Evolutionary conservation across 2,329 filamentous ascomycete genomes (phyloP).

Genomic region (Aspergillus floridensis): DNA sequence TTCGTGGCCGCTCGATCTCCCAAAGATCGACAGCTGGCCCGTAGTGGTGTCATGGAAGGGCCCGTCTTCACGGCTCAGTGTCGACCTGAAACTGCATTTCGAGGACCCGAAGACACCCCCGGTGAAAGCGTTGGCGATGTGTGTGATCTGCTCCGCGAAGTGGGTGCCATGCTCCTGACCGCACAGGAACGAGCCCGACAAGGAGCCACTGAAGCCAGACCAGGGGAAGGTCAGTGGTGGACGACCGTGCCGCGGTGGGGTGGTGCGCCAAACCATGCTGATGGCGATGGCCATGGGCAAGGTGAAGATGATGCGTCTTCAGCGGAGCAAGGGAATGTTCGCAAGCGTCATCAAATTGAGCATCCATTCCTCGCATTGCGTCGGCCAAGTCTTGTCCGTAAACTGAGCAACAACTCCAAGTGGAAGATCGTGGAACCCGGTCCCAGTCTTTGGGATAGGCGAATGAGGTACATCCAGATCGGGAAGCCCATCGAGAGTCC

Average conservation of each 20-base stretch:
- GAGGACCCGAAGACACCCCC: constrained; percentile 26
- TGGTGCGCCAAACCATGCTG: constrained; percentile 43
- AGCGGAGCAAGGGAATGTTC: constrained; percentile 29
- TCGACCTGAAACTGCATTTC: constrained; percentile 55
- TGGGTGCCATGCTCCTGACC: constrained; percentile 56
- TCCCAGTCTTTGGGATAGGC: constrained; percentile 55
- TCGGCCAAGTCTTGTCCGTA: constrained; percentile 37
- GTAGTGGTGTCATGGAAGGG: constrained; percentile 57
- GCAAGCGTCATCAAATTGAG: constrained; percentile 40
- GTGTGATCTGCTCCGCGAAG: constrained; percentile 57
- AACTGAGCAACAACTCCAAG: constrained; percentile 47
- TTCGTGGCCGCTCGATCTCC: constrained; percentile 55
- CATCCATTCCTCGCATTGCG: constrained; percentile 33
- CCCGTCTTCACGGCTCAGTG: constrained; percentile 57
- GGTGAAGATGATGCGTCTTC: constrained; percentile 27
- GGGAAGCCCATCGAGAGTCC: constrained; percentile 49
- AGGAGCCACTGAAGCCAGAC: constrained; percentile 48
- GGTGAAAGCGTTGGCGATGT: constrained; percentile 38
- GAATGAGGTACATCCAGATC: constrained; percentile 55
- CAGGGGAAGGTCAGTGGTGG: constrained; percentile 62
- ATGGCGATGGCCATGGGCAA: constrained; percentile 26
- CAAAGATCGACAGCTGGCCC: constrained; percentile 51
- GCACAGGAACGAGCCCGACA: constrained; percentile 61
- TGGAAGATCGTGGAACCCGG: constrained; percentile 55
- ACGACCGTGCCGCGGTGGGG: constrained; percentile 57